Percentiles rank a stretch among this genome's conserved stretches.
Conservation (phyloP, 345 rosid genomes). For the Geranium rotundifolium region DNA sequence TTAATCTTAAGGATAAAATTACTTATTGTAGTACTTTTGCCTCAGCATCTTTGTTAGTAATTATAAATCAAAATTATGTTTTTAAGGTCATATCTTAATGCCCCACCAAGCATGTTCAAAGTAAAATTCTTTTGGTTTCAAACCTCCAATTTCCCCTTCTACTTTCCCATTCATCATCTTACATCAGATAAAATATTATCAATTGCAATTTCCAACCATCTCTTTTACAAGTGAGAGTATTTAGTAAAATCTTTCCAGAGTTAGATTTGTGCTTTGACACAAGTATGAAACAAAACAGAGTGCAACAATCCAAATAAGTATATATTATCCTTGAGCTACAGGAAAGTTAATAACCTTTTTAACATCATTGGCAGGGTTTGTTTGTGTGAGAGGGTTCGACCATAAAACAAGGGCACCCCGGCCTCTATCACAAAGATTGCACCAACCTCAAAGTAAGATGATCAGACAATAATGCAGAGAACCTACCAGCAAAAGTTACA, state of each 20-base stretch:
- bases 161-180: neutral
- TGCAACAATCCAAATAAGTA: neutral
- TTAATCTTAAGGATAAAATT: neutral
- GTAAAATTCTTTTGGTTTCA: neutral
- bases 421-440: constrained; percentile 69
- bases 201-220: no score
- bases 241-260: neutral
- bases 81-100: neutral
- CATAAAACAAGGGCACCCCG: constrained; percentile 65
- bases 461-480: constrained; percentile 19
- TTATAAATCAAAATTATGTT: no score
- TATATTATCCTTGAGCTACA: neutral
- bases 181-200: no score
- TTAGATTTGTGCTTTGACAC: neutral
- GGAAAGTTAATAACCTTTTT: neutral
- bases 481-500: constrained; percentile 4
- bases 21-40: neutral
- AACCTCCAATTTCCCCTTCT: neutral
- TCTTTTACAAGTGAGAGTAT: neutral
- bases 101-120: neutral
- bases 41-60: neutral
- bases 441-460: constrained; percentile 50
- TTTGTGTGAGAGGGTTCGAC: constrained; percentile 89
- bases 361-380: constrained; percentile 48
- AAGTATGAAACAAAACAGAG: neutral